Evolutionary conservation across 441 rosid species (phyloP).

Genomic region (Mallotus japonicus): DNA sequence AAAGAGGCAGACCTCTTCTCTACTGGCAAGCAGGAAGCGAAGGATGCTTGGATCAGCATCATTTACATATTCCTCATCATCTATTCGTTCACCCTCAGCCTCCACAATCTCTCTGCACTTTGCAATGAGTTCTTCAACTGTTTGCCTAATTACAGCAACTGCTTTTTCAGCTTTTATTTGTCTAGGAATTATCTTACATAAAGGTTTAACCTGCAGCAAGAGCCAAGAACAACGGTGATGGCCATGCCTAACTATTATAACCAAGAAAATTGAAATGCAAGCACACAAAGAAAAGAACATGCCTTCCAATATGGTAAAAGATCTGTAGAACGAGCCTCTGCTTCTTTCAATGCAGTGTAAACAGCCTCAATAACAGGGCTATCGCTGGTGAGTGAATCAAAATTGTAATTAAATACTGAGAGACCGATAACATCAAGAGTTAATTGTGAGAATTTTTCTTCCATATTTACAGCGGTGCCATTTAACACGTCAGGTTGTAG

Average conservation of each 20-base stretch:
- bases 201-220: conserved; percentile 46
- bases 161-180: conserved; percentile 91
- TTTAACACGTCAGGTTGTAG: conserved; percentile 56
- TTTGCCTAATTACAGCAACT: conserved; percentile 59
- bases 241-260: not conserved
- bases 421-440: conserved; percentile 90
- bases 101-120: conserved; percentile 90
- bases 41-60: conserved; percentile 89
- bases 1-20: conserved; percentile 68
- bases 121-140: conserved; percentile 78
- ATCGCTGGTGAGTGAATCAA: conserved; percentile 72
- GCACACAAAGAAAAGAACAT: conserved; percentile 24
- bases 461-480: conserved; percentile 87
- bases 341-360: conserved; percentile 87
- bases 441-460: conserved; percentile 75
- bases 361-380: conserved; percentile 93
- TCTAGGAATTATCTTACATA: conserved; percentile 85
- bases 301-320: conserved; percentile 94
- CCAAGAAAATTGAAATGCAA: conserved; percentile 14
- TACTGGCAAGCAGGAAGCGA: conserved; percentile 89
- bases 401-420: conserved; percentile 76
- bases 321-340: conserved; percentile 91
- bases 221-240: conserved; percentile 8
- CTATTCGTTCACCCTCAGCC: conserved; percentile 79
- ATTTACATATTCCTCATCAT: conserved; percentile 88